Evolutionary conservation across 1,139 yeast species (phyloP), one percentile per base, ranked within the genome.

Genomic region (Lodderomyces margitis): DNA sequence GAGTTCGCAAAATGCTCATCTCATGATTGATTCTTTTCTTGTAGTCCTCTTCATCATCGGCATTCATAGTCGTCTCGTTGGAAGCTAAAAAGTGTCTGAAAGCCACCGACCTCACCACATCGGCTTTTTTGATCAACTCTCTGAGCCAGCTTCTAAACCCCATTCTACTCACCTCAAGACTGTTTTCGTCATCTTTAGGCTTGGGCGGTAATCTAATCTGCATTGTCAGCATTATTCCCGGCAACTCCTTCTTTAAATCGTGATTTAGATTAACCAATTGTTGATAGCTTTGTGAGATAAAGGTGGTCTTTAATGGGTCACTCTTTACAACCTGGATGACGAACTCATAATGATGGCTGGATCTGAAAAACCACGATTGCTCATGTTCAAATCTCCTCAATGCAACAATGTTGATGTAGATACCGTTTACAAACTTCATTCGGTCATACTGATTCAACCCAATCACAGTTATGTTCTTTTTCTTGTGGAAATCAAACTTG

Each of bases 131-230:
- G 4, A 78, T 54, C 15, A 89, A 61, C 4, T 72, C 60, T 33
- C 74, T 68, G 41, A 91, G 54, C 55, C 85, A 91, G 0, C 91
- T 87, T 41, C 97, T 68, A 33, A 91, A 64, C 0, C 94, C 78
- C 15, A 88, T 71, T 36, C 98, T 68, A 5, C 16, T 25, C 4
- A 17, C 23, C 5, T 27, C 24, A 17, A 31, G 45, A 14, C 17
- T 42, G 2, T 70, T 69, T 10, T 56, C 56, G 51, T 68, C 74
- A 52, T 53, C 64, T 60, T 62, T 80, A 66, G 59, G 75, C 72
- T 64, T 82, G 64, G 38, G 76, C 54, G 53, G 97, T 17, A 71
- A 50, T 23, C 50, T 55, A 15, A 45, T 42, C 11, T 86, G 62
- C 9, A 70, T 72, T 0, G 94, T 85, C 24, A 87, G 55, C 55